phyloP scores from a whole-genome alignment of 2,329 filamentous ascomycete genomes.

The Fusarium pseudonygamai region DNA sequence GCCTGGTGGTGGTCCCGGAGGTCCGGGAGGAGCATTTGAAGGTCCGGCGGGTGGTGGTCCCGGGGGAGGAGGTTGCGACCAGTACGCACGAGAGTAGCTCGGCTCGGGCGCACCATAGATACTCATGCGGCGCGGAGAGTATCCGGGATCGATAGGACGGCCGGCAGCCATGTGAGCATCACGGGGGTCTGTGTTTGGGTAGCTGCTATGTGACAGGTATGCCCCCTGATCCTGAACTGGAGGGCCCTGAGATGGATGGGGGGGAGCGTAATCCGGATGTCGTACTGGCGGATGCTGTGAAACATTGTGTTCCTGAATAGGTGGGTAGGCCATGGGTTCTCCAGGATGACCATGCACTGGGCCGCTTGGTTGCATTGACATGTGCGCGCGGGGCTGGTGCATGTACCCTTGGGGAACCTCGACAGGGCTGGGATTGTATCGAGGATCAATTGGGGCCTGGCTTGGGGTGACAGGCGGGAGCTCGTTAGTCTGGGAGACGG shows the following conservation, averaged over 20 bases:
- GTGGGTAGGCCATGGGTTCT: conserved; percentile 40
- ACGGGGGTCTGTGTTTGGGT: conserved; percentile 44
- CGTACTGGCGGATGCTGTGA: conserved; percentile 41
- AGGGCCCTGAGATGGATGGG: conserved; percentile 36
- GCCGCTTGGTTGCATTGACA: conserved; percentile 38
- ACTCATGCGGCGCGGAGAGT: conserved; percentile 46
- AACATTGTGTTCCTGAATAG: conserved; percentile 40
- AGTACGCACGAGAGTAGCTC: conserved; percentile 48
- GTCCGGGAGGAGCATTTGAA: conserved; percentile 23
- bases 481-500: conserved; percentile 40
- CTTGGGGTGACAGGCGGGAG: conserved; percentile 30
- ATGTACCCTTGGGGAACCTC: conserved; percentile 41
- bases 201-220: conserved; percentile 45
- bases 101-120: conserved; percentile 44
- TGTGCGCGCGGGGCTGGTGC: conserved; percentile 40
- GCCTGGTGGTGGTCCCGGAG: conserved; percentile 30
- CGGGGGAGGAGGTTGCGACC: conserved; percentile 47
- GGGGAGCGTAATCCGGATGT: conserved; percentile 43
- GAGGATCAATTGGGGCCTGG: conserved; percentile 39
- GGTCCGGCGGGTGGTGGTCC: conserved; percentile 42
- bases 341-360: conserved; percentile 37
- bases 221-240: conserved; percentile 38
- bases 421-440: conserved; percentile 32
- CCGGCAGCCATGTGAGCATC: conserved; percentile 43
- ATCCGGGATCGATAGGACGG: conserved; percentile 47